These are phyloP conservation scores for Knoxia roxburghii DNA, from an alignment of 257 asterid genomes.

Conservation along the genomic window DNA sequence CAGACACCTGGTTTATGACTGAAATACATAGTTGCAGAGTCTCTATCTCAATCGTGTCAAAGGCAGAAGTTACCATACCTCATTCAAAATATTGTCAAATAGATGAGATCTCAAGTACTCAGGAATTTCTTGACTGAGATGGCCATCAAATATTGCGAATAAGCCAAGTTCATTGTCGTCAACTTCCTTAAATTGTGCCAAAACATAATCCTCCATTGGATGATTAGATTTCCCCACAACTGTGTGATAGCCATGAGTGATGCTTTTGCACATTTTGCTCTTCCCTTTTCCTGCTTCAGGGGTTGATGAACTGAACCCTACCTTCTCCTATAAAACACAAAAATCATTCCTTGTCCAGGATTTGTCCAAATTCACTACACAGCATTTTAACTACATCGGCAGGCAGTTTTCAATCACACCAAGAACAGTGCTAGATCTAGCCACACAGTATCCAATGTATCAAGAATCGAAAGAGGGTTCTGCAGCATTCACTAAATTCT, in stretches of 20 bases:
- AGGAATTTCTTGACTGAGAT: constrained; percentile 72
- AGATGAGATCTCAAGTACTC: constrained; percentile 68
- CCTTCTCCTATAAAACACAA: constrained; percentile 53
- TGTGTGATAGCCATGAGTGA: constrained; percentile 76
- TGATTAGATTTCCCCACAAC: constrained; percentile 76
- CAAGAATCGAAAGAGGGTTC: too few relatives aligned
- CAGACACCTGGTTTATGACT: neutral
- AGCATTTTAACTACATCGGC: neutral
- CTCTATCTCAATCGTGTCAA: neutral
- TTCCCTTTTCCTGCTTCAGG: constrained; percentile 72
- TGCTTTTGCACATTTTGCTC: constrained; percentile 68
- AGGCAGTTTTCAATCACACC: too few relatives aligned
- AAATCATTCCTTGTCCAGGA: neutral
- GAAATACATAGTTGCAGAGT: neutral
- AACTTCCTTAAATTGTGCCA: constrained; percentile 72
- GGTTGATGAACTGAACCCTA: constrained; percentile 39
- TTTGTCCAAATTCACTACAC: neutral
- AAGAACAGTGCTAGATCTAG: too few relatives aligned
- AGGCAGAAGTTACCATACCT: constrained; percentile 36
- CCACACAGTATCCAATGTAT: too few relatives aligned
- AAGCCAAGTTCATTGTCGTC: constrained; percentile 70
- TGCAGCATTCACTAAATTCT: too few relatives aligned
- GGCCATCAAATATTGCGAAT: constrained; percentile 90
- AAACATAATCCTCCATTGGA: constrained; percentile 82
- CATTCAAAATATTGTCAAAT: constrained; percentile 65